Conservation (phyloP, 352 stramenopile genomes). For the Phytopythium cucurbitacearum region DNA sequence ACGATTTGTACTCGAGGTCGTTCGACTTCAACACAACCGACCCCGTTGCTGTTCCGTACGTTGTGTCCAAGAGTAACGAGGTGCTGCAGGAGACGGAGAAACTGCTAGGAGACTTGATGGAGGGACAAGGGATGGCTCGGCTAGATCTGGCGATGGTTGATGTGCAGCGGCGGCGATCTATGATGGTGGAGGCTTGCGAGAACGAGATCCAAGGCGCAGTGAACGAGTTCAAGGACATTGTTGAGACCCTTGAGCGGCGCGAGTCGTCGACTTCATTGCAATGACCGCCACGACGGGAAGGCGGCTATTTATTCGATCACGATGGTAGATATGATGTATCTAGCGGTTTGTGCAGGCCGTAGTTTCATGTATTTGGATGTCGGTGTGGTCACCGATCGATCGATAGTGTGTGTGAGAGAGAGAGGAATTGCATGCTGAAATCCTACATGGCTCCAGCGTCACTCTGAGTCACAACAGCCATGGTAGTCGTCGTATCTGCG, state of each 20-base stretch:
- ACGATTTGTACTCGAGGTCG: constrained; percentile 14
- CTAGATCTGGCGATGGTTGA: constrained; percentile 31
- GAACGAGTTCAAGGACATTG: constrained; percentile 55
- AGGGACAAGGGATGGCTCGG: constrained; percentile 25
- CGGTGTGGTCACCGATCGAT: no score
- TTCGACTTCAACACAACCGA: constrained; percentile 12
- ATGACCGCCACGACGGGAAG: neutral
- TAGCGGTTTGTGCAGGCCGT: neutral
- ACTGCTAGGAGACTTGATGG: constrained; percentile 42
- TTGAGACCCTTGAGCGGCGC: constrained; percentile 22
- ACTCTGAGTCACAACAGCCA: no score
- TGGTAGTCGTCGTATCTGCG: no score
- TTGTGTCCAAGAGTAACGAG: constrained; percentile 36
- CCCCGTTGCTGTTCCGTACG: constrained; percentile 16
- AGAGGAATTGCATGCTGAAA: no score
- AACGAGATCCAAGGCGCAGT: constrained; percentile 51
- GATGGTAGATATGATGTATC: constrained; percentile 8
- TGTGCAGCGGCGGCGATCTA: constrained; percentile 37
- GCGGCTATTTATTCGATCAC: neutral
- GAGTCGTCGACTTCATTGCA: constrained; percentile 5
- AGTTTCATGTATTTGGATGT: no score
- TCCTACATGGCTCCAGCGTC: no score
- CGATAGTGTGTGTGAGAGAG: no score
- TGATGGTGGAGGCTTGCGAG: constrained; percentile 64
- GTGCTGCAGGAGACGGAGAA: constrained; percentile 54